Base-by-base conservation (phyloP, 257 asterid species). In the Perilla frutescens region DNA sequence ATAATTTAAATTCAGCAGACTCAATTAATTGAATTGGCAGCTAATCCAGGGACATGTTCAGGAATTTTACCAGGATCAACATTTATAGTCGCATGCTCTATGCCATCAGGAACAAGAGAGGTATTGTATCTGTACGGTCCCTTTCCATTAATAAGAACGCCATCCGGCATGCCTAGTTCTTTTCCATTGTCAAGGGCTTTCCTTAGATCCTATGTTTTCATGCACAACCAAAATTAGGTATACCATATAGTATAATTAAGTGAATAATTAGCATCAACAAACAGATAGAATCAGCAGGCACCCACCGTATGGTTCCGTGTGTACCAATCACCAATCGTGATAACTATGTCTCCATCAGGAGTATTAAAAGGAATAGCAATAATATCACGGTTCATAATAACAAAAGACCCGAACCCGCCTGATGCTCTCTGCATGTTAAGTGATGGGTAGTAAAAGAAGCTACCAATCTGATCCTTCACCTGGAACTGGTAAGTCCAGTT, bases 401-500 rank as follows among this genome's bases (percentile, higher is more conserved):
- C 57, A 56, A 95, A 74, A 50, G 98, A 49, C 63, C 99, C 99
- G 51, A 85, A 90, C 29, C 99, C 99, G 69, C 99, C 99, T 1
- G 94, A 82, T 40, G 99, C 93, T 79, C 97, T 90, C 85, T 92
- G 99, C 91, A 95, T 71, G 80, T 83, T 80, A 63, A 90, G 79
- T 15, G 99, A 87, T 26, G 99, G 99, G 66, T 49, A 89, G 82
- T 95, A 95, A 78, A 87, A 92, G 81, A 90, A 90, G 78, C 97
- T 89, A 31, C 99, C 99, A 41, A 95, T 91, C 75, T 95, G 99
- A 74, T 95, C 99, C 90, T 95, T 95, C 74, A 78, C 99, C 79
- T 95, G 99, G 82, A 95, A 95, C 84, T 95, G 92, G 59, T 92
- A 95, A 26, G 96, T 92, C 97, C 97, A 92, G 79, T 89, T 92